Base-by-base conservation (phyloP, 23 red algal species). In the Gracilariopsis chorda region DNA sequence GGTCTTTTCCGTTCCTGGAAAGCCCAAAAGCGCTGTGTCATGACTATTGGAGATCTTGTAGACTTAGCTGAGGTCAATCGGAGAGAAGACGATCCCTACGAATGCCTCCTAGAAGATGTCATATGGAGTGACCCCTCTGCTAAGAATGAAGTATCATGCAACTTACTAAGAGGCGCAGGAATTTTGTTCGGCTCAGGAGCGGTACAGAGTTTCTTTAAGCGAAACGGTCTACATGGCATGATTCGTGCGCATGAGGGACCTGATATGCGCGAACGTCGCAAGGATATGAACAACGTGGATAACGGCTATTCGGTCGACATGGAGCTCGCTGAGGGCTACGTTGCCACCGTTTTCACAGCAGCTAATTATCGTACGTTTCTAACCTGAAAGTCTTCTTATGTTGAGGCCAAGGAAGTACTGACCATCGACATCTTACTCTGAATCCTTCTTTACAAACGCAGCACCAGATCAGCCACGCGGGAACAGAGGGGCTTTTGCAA, bases 221-320 rank as follows among this genome's bases (percentile, higher is more conserved):
- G 51, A 29, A 95, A 95, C 37, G 62, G 67, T 33, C 77, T 95
- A 1, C 33, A 59, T 40, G 87, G 69, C 55, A 69, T 95, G 47
- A 88, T 95, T 82, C 93, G 93, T 34, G 87, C 93, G 16, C 93
- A 95, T 68, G 93, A 95, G 68, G 93, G 93, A 7, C 93, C 93
- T 40, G 93, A 95, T 65, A 68, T 86, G 32, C 74, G 93, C 35
- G 93, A 88, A 52, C 75, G 72, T 35, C 85, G 93, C 20, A 37
- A 76, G 23, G 93, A 83, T 37, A 92, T 95, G 80, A 56, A 82
- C 30, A 51, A 79, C 24, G 79, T 95, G 63, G 39, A 36, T 36
- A 80, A 57, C 2, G 93, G 93, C 27, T 95, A 89, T 82, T 81
- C 84, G 17, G 47, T 95, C 21, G 93, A 95, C 73, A 84, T 83